Base-by-base conservation (phyloP, 31 red algal species). In the Asparagopsis taxiformis region DNA sequence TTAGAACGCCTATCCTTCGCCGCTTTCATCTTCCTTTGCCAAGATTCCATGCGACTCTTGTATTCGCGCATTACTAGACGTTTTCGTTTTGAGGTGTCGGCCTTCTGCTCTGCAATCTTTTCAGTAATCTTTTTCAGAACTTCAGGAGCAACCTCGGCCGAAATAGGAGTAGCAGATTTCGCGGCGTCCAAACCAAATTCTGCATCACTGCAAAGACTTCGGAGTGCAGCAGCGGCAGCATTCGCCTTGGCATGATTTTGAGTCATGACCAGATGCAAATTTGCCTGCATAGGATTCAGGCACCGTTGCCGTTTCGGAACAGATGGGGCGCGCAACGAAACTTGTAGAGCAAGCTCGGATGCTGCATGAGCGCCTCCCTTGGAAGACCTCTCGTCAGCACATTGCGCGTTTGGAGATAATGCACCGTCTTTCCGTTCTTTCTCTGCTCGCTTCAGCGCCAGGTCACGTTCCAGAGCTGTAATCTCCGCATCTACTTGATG, bases 1-100 rank as follows among this genome's bases (percentile, higher is more conserved):
- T 48, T 74, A 8, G 82, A 77, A 21, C 66, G 71, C 34, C 77
- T 87, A 28, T 87, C 82, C 8, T 51, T 61, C 1, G 72, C 56
- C 19, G 53, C 53, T 57, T 89, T 79, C 10, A 72, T 20, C 56
- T 58, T 68, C 8, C 65, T 63, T 1, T 19, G 4, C 84, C 74
- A 89, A 17, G 84, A 34, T 19, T 70, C 46, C 11, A 39, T 44
- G 15, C 35, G 31, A 7, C 17, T 36, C 13, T 22, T 30, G 56
- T 82, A 82, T 26, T 82, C 78, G 20, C 44, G 35, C 37, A 46
- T 22, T 33, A 62, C 15, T 50, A 34, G 25, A 41, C 66, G 51
- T 28, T 50, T 82, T 62, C 78, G 41, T 25, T 59, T 55, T 35
- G 49, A 30, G 5, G 59, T 62, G 36, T 43, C 50, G 48, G 32